These are phyloP conservation scores for Alternaria viburni DNA, from an alignment of 2,329 filamentous ascomycete species.

Conservation along the genomic window DNA sequence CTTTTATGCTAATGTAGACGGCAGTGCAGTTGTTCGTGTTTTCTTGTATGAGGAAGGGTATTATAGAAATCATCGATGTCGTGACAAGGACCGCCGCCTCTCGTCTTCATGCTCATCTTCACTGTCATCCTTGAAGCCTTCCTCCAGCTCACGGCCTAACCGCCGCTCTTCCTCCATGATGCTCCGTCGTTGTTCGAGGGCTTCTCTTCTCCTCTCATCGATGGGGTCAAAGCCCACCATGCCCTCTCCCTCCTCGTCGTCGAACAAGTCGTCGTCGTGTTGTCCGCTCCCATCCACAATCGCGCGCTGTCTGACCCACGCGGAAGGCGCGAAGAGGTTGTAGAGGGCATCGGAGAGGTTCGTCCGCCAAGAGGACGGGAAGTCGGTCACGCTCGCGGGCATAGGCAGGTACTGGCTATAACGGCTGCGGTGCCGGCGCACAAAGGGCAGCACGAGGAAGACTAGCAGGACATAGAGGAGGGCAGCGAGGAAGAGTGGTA, in stretches of 20 bases:
- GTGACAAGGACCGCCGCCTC: conserved; percentile 25
- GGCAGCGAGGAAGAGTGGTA: conserved; percentile 54
- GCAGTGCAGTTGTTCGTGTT: not conserved
- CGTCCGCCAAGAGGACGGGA: conserved; percentile 36
- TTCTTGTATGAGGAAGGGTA: not conserved
- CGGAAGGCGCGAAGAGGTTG: conserved; percentile 43
- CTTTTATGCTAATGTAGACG: not conserved
- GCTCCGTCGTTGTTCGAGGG: conserved; percentile 49
- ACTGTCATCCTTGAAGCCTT: conserved; percentile 76
- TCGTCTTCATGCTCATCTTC: conserved; percentile 61
- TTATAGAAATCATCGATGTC: conserved; percentile 11
- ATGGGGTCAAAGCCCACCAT: conserved; percentile 55
- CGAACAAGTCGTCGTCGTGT: conserved; percentile 50
- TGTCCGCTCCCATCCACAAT: conserved; percentile 44
- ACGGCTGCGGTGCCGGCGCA: conserved; percentile 52
- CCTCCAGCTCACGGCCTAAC: conserved; percentile 79
- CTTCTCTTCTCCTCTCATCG: conserved; percentile 45
- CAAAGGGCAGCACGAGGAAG: conserved; percentile 52
- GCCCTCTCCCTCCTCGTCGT: conserved; percentile 54
- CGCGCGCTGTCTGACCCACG: conserved; percentile 27
- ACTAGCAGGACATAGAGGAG: conserved; percentile 52
- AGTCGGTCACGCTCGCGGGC: conserved; percentile 26
- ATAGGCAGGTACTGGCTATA: conserved; percentile 55
- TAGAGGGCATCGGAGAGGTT: conserved; percentile 46
- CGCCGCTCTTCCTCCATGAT: conserved; percentile 62